Evolutionary conservation across 345 rosid genomes (phyloP).

Genomic region (Firmiana major): DNA sequence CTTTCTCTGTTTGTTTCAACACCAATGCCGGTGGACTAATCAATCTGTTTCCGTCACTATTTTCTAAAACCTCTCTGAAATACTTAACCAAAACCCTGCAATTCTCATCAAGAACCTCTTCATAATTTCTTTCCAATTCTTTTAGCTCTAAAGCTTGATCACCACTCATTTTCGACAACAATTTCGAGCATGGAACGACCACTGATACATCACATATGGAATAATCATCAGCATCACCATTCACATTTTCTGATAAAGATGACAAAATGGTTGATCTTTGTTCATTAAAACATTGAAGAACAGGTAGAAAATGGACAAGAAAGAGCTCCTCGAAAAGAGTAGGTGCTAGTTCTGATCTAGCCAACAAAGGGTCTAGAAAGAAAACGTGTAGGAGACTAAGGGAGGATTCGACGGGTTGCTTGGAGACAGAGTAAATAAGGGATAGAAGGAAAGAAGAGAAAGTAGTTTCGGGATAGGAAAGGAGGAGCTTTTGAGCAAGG

Average conservation of each 20-base stretch:
- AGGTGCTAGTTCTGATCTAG: constrained; percentile 48
- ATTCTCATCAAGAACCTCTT: constrained; percentile 50
- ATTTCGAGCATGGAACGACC: constrained; percentile 33
- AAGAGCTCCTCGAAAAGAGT: constrained; percentile 47
- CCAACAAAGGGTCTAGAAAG: constrained; percentile 39
- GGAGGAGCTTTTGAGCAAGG: constrained; percentile 45
- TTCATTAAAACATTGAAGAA: constrained; percentile 41
- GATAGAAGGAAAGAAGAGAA: constrained; percentile 50
- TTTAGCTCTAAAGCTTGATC: constrained; percentile 48
- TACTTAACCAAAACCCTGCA: constrained; percentile 44
- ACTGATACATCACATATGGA: constrained; percentile 31
- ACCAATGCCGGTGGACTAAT: constrained; percentile 33
- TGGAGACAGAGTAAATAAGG: constrained; percentile 37
- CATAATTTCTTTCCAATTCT: constrained; percentile 45
- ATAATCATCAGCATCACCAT: constrained; percentile 20
- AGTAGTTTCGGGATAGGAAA: constrained; percentile 31
- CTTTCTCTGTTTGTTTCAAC: constrained; percentile 18
- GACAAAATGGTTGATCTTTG: constrained; percentile 36
- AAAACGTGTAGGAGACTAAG: constrained; percentile 37
- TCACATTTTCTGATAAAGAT: constrained; percentile 11
- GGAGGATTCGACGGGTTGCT: constrained; percentile 42
- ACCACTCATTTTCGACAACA: constrained; percentile 49
- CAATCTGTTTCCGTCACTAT: constrained; percentile 17
- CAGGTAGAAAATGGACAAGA: constrained; percentile 48
- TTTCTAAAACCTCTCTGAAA: constrained; percentile 37